phyloP scores from a whole-genome alignment of 139 green algal genomes.

The Chlorella vulgaris region DNA sequence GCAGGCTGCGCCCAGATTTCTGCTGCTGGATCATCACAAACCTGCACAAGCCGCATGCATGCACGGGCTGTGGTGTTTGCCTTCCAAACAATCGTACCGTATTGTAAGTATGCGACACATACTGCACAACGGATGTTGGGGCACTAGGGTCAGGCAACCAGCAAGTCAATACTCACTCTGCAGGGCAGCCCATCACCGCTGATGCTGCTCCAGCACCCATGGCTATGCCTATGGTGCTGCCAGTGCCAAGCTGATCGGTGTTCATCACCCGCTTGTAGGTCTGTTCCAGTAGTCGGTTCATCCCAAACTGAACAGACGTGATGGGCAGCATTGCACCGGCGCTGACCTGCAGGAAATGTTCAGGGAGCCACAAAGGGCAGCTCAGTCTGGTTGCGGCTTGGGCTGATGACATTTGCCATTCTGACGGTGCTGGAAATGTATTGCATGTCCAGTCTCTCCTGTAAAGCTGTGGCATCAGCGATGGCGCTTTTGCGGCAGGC shows the following conservation, averaged over 20 bases:
- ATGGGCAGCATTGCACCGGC: conserved; percentile 87
- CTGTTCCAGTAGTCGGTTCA: conserved; percentile 65
- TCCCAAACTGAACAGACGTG: conserved; percentile 88
- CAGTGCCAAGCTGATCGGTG: conserved; percentile 1
- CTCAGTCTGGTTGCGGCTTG: too few relatives aligned
- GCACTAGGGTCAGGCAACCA: too few relatives aligned
- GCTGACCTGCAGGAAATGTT: conserved; percentile 70
- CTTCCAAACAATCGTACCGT: too few relatives aligned
- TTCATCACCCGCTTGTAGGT: conserved; percentile 9
- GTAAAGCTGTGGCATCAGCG: too few relatives aligned
- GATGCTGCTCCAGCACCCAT: conserved; percentile 66
- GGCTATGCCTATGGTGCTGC: conserved; percentile 44
- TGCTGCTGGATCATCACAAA: conserved; percentile 94
- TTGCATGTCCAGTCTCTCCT: too few relatives aligned
- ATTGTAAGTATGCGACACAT: too few relatives aligned
- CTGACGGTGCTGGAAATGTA: too few relatives aligned
- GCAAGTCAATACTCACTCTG: conserved; percentile 55
- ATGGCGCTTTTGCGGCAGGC: too few relatives aligned
- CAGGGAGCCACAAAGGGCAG: neutral
- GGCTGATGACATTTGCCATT: too few relatives aligned
- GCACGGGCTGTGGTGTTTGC: neutral
- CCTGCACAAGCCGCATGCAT: neutral
- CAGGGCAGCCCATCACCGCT: conserved; percentile 71
- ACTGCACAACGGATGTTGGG: too few relatives aligned
- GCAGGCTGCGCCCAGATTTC: conserved; percentile 63